phyloP scores from a whole-genome alignment of 2,329 filamentous ascomycete genomes.

The Beauveria pseudobassiana region DNA sequence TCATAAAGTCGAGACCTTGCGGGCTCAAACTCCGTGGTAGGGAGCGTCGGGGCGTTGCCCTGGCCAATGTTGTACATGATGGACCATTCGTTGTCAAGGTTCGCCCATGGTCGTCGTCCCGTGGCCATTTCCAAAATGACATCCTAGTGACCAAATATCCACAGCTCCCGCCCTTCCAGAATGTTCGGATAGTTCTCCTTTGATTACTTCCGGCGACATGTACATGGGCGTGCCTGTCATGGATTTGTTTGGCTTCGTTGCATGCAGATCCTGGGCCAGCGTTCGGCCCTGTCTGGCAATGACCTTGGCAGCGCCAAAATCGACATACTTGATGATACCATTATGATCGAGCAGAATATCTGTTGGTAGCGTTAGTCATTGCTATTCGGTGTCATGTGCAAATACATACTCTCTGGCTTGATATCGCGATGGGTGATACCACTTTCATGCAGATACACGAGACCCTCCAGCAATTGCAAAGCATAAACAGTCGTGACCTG shows the following conservation, averaged over 20 bases:
- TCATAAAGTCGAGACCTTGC: slow-evolving; percentile 79
- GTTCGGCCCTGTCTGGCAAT: slow-evolving; percentile 92
- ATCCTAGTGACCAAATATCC: slow-evolving; percentile 94
- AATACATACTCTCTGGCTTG: slow-evolving; percentile 80
- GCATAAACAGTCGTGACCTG: slow-evolving; percentile 97
- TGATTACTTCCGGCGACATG: slow-evolving; percentile 99
- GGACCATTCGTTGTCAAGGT: slow-evolving; percentile 96
- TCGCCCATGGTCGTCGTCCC: slow-evolving; percentile 87
- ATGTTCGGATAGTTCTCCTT: slow-evolving; percentile 71
- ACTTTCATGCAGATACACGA: slow-evolving; percentile 87
- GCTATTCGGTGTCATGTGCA: neutral
- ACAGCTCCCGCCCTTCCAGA: slow-evolving; percentile 76
- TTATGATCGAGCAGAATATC: slow-evolving; percentile 96
- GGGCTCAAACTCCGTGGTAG: slow-evolving; percentile 77
- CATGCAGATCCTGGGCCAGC: slow-evolving; percentile 53
- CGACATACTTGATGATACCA: slow-evolving; percentile 97
- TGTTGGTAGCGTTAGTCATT: slow-evolving; percentile 26
- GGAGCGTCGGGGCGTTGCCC: slow-evolving; percentile 84
- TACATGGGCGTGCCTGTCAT: slow-evolving; percentile 99
- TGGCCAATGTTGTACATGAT: slow-evolving; percentile 99
- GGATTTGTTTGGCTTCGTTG: slow-evolving; percentile 66
- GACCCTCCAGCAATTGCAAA: slow-evolving; percentile 84
- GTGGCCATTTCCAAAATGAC: slow-evolving; percentile 98
- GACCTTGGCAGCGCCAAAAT: slow-evolving; percentile 95
- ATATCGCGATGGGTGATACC: slow-evolving; percentile 94